Percentiles rank a stretch among this genome's conserved stretches.
phyloP scores from a whole-genome alignment of 495 filamentous ascomycete species.

The Penicillium verhagenii region DNA sequence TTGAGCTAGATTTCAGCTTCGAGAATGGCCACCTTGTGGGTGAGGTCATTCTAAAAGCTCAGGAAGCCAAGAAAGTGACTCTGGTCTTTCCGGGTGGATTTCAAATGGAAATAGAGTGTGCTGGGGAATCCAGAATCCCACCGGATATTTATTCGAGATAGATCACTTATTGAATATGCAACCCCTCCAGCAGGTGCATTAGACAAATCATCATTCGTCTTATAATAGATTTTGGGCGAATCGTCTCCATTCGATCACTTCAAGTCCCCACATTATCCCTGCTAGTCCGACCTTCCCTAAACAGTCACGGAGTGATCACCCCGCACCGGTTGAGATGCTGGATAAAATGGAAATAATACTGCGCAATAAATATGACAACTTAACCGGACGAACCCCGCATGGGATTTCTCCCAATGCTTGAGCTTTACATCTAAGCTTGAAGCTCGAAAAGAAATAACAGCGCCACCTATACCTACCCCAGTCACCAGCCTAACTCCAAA shows the following conservation, averaged over 20 bases:
- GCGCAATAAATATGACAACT: neutral
- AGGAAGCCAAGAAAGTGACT: slow-evolving; percentile 8
- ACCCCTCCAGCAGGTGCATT: no score
- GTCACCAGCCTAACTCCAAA: neutral
- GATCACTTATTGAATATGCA: neutral
- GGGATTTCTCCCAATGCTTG: neutral
- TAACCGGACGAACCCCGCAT: slow-evolving; percentile 1
- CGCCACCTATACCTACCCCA: neutral
- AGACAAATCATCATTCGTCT: neutral
- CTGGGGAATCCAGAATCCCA: slow-evolving; percentile 9
- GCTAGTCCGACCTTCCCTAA: slow-evolving; percentile 6
- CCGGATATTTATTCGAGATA: neutral
- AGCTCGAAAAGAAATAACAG: neutral
- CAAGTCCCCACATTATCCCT: neutral
- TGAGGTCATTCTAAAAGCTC: slow-evolving; percentile 18
- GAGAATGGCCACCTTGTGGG: slow-evolving; percentile 21
- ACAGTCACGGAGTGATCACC: slow-evolving; percentile 11
- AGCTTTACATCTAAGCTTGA: neutral
- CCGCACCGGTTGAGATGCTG: slow-evolving; percentile 3
- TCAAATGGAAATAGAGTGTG: slow-evolving; percentile 9
- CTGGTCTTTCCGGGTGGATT: slow-evolving; percentile 25
- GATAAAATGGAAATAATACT: slow-evolving; percentile 11
- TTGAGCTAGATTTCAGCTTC: slow-evolving; percentile 40
- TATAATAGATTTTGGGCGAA: neutral
- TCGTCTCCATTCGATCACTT: neutral